phyloP scores from a whole-genome alignment of 1,284 basidiomycete species.

The Clitocybe nebularis region DNA sequence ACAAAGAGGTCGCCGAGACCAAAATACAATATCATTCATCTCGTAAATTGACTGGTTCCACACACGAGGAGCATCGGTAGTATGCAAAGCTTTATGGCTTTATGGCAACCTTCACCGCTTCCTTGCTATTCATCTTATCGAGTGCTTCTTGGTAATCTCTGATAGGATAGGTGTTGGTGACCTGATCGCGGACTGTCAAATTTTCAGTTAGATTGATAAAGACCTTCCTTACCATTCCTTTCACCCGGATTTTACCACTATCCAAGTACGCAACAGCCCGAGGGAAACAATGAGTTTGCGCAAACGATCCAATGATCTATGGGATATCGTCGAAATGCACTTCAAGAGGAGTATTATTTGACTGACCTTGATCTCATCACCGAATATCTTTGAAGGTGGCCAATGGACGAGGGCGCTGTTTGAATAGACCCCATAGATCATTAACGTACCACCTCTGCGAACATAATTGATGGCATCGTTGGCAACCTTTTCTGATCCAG shows the following conservation, averaged over 20 bases:
- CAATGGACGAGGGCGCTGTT: conserved; percentile 77
- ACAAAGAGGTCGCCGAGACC: too few relatives aligned
- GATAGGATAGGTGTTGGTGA: conserved; percentile 72
- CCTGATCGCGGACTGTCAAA: too few relatives aligned
- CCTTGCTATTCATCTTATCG: conserved; percentile 78
- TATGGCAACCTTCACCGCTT: conserved; percentile 67
- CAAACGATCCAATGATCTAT: conserved; percentile 83
- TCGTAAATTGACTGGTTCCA: too few relatives aligned
- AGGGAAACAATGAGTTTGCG: conserved; percentile 84
- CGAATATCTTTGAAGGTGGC: conserved; percentile 81
- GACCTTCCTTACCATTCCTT: conserved; percentile 64
- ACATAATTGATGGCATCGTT: conserved; percentile 84
- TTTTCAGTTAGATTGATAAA: not conserved
- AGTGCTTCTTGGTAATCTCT: conserved; percentile 78
- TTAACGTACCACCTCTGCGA: conserved; percentile 69
- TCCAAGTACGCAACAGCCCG: conserved; percentile 86
- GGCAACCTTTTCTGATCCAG: conserved; percentile 77
- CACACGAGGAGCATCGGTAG: too few relatives aligned
- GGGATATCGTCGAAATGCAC: conserved; percentile 5
- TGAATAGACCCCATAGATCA: conserved; percentile 74
- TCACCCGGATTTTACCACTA: conserved; percentile 75
- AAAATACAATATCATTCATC: too few relatives aligned
- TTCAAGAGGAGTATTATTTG: conserved; percentile 1
- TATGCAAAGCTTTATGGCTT: conserved; percentile 25
- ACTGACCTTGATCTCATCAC: conserved; percentile 76